Evolutionary conservation across 2,329 filamentous ascomycete genomes (phyloP).

Genomic region (Penicillium sp.): DNA sequence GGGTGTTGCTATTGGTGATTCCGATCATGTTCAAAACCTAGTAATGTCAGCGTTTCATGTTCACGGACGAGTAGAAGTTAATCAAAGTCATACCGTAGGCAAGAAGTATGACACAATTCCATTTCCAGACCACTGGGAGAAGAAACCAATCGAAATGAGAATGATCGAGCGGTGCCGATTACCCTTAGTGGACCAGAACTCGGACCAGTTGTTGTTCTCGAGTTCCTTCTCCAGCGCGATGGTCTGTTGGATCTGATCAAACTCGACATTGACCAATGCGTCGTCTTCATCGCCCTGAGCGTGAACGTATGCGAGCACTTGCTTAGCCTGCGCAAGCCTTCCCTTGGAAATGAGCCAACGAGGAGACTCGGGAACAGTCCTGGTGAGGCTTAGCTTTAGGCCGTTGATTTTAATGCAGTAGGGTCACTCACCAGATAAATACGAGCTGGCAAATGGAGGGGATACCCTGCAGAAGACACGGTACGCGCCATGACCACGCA

Average conservation of each 20-base stretch:
- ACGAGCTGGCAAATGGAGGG: constrained; percentile 56
- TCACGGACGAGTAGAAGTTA: too few species aligned
- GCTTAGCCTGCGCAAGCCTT: constrained; percentile 23
- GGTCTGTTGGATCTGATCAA: constrained; percentile 16
- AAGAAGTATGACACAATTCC: constrained; percentile 41
- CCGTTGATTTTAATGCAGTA: constrained; percentile 42
- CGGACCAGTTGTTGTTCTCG: constrained; percentile 12
- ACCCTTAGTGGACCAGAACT: constrained; percentile 35
- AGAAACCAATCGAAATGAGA: constrained; percentile 53
- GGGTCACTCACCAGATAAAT: constrained; percentile 34
- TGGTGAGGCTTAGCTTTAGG: constrained; percentile 11
- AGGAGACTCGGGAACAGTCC: constrained; percentile 62
- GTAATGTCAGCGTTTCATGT: not conserved
- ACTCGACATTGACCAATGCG: constrained; percentile 21
- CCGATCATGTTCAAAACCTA: constrained; percentile 18
- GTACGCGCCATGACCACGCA: constrained; percentile 59
- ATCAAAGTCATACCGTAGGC: constrained; percentile 22
- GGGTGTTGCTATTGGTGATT: constrained; percentile 14
- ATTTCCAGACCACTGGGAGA: constrained; percentile 60
- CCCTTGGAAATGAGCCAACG: constrained; percentile 45
- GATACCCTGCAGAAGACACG: constrained; percentile 64
- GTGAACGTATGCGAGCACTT: constrained; percentile 36
- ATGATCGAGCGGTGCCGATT: constrained; percentile 57
- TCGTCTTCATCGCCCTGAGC: constrained; percentile 41
- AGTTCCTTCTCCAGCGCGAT: constrained; percentile 16